Evolutionary conservation across 192 early-diverging fungal genomes (phyloP).

Genomic region (Coemansia erecta): DNA sequence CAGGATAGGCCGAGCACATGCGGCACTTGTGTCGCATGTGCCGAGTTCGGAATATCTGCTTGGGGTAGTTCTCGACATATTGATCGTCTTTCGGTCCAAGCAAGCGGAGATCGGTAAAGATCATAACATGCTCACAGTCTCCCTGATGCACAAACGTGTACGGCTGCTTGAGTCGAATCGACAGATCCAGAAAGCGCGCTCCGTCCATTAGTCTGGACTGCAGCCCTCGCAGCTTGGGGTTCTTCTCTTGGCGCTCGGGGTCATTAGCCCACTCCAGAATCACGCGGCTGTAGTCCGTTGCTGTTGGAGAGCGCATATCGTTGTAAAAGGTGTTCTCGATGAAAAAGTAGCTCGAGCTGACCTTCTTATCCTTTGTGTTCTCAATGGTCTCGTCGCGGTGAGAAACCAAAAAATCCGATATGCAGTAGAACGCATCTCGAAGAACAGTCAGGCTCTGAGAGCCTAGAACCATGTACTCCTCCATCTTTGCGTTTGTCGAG

Average conservation of each 20-base stretch:
- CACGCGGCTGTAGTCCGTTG: constrained; percentile 65
- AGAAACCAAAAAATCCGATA: constrained; percentile 61
- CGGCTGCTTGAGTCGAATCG: constrained; percentile 61
- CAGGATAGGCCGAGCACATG: constrained; percentile 61
- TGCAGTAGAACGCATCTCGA: constrained; percentile 70
- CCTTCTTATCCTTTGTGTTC: constrained; percentile 58
- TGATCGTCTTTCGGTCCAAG: constrained; percentile 56
- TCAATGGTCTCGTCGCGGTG: constrained; percentile 35
- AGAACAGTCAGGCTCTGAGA: constrained; percentile 64
- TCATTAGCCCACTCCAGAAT: constrained; percentile 72
- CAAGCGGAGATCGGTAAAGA: constrained; percentile 62
- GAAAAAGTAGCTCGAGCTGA: constrained; percentile 67
- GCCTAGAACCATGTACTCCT: constrained; percentile 68
- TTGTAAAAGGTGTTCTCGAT: constrained; percentile 76
- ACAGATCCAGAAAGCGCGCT: constrained; percentile 60
- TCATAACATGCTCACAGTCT: constrained; percentile 72
- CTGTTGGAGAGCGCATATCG: constrained; percentile 61
- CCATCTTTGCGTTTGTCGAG: constrained; percentile 53
- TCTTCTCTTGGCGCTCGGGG: constrained; percentile 47
- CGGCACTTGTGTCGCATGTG: constrained; percentile 58
- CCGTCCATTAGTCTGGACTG: constrained; percentile 60
- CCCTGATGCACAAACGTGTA: constrained; percentile 79
- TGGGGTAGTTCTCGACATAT: constrained; percentile 55
- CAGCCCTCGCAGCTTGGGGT: constrained; percentile 52
- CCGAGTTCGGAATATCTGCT: constrained; percentile 55